phyloP scores from a whole-genome alignment of 345 rosid species.

The Theobroma cacao region DNA sequence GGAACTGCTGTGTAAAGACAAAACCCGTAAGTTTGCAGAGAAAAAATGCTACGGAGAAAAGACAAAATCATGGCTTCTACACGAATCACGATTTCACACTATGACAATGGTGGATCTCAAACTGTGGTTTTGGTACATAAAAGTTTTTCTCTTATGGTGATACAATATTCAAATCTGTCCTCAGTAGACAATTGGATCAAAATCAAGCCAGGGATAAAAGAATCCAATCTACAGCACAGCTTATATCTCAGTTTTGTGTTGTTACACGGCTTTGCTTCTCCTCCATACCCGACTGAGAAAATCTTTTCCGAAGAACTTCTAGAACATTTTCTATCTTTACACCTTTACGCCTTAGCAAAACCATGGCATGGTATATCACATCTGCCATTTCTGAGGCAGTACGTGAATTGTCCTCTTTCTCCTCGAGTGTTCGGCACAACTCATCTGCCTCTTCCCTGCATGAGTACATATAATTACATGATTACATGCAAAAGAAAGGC shows the following conservation, averaged over 20 bases:
- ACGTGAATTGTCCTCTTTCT: constrained; percentile 53
- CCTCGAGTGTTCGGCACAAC: constrained; percentile 73
- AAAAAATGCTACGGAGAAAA: too few species aligned
- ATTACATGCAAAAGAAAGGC: not conserved
- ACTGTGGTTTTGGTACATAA: too few species aligned
- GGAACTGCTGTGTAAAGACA: too few species aligned
- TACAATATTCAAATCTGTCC: too few species aligned
- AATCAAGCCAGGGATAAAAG: not conserved
- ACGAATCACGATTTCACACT: too few species aligned
- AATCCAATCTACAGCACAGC: not conserved
- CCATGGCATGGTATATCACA: constrained; percentile 74
- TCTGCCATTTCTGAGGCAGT: constrained; percentile 86
- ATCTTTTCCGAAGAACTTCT: constrained; percentile 56
- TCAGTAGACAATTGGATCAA: not conserved
- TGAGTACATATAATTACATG: not conserved
- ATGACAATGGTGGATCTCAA: too few species aligned
- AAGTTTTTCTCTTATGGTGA: too few species aligned
- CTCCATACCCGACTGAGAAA: constrained; percentile 67
- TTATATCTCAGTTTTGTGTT: not conserved
- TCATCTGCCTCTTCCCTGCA: constrained; percentile 88
- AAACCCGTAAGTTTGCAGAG: too few species aligned
- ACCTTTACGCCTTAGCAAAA: constrained; percentile 49
- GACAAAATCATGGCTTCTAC: too few species aligned
- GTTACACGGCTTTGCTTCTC: constrained; percentile 54
- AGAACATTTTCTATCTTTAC: constrained; percentile 61